These are phyloP conservation scores for Rhizoclosmatium sp. DNA, from an alignment of 192 early-diverging fungal species.

Conservation along the genomic window DNA sequence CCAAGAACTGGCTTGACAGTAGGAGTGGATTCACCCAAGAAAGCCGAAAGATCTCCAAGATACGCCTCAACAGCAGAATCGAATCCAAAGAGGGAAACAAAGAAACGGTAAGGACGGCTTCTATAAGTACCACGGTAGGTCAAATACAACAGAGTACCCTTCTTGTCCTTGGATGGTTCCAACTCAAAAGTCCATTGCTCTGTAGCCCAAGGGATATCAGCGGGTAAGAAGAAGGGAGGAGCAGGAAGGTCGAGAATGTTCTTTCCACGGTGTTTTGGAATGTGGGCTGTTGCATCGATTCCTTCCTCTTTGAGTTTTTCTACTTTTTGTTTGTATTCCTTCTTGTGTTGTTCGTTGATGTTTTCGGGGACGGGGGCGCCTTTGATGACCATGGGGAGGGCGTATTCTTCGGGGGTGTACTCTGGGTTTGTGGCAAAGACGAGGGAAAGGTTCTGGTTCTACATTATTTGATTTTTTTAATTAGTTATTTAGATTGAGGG, in stretches of 20 bases:
- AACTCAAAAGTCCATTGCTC: conserved; percentile 29
- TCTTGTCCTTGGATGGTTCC: conserved; percentile 7
- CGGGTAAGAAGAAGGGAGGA: conserved; percentile 20
- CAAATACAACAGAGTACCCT: conserved; percentile 15
- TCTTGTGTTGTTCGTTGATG: conserved; percentile 25
- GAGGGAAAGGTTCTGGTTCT: not conserved
- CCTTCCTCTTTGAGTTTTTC: conserved; percentile 5
- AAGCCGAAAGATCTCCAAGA: conserved; percentile 2
- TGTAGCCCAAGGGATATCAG: conserved; percentile 15
- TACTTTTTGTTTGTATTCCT: conserved; percentile 1
- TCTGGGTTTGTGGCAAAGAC: conserved; percentile 10
- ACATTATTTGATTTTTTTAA: too few species aligned
- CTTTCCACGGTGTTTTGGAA: conserved; percentile 1
- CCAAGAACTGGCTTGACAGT: conserved; percentile 29
- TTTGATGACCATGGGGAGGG: conserved; percentile 22
- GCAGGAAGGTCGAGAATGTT: conserved; percentile 23
- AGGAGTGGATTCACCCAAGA: conserved; percentile 13
- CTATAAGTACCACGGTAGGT: conserved; percentile 25
- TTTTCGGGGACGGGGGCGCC: conserved; percentile 27
- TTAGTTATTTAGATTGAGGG: not conserved
- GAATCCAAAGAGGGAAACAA: conserved; percentile 19
- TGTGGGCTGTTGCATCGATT: conserved; percentile 9
- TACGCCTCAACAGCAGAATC: conserved; percentile 9
- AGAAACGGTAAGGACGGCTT: not conserved
- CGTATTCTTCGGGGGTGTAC: conserved; percentile 23